Evolutionary conservation across 2,329 filamentous ascomycete genomes (phyloP), one percentile per base, ranked within the genome.

Genomic region (Rutstroemia sp.): DNA sequence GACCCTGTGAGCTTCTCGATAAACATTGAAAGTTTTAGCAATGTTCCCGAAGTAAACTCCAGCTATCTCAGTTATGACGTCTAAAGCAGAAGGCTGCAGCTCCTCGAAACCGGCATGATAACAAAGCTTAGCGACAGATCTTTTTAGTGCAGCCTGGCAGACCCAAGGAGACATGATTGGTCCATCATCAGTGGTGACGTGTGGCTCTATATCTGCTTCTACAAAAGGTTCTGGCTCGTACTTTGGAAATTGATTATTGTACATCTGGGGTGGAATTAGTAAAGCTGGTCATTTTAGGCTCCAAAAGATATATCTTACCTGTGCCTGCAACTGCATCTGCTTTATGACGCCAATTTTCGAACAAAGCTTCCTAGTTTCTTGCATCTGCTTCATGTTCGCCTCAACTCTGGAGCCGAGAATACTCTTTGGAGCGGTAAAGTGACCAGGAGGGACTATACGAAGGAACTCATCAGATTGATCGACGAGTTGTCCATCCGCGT

Each of bases 281-380:
- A 19, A 55, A 14, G n/a, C 49, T 50, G 16, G 64, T 54, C 65
- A 61, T 42, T 46, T 52, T 14, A 50, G 5, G 48, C 42, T 18
- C 12, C 19, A 46, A 49, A 10, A n/a, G n/a, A n/a, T 4, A 38
- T 34, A 50, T 67, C 76, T 69, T 81, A 90, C 89, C 81, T 96
- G 94, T 52, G 91, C 90, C 71, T 99, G 94, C 54, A 97, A 83
- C 73, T 99, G 94, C 94, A 99, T 99, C 74, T 99, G 94, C 75
- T 97, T 99, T 70, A 99, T 94, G 60, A 99, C 90, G 49, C 90
- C 87, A 70, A 99, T 96, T 74, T 97, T 99, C 10, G 91, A 91
- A 66, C 91, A 95, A 30, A 99, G 81, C 70, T 96, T 97, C 64
- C 94, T 82, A 0, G 94, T 99, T 67, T 97, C 92, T 71, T 99